Base-by-base conservation (phyloP, 2,329 filamentous ascomycete species). In the Fusarium redolens region DNA sequence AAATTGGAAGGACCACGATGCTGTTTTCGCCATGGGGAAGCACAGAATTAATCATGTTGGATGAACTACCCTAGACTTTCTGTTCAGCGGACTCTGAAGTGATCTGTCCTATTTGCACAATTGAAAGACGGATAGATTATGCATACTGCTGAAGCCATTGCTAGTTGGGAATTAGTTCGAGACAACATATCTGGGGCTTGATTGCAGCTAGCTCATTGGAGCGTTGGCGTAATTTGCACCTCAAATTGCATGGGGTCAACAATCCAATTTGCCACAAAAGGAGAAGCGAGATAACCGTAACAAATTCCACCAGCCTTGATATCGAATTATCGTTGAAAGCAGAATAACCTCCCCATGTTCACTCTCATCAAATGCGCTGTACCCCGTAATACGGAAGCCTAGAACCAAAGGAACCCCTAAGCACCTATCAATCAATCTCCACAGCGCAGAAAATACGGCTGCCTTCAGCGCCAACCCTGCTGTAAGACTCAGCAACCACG, bases 251-350 rank as follows among this genome's bases (percentile, higher is more conserved):
- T 61, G 59, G 57, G 57, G 51, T 41, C 33, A 41, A 61, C 33
- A 62, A 28, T 30, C 48, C 33, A 50, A 62, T 65, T 65, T 52
- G 58, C 58, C 61, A 65, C 57, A 40, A 62, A 63, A 63, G 61
- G 61, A 65, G 61, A 54, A 65, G 61, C 61, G 61, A 65, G 18
- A 65, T 65, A 43, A 65, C 57, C 38, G 51, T n/a, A 62, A 54
- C 33, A 45, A 45, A n/a, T 25, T 35, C 31, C 31, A 14, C 20
- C 41, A 48, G 40, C 54, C 40, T 43, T 35, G 54, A 33, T 47
- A 47, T 47, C 38, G 20, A n/a, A 13, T 13, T 41, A 41, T 54
- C 50, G 50, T 54, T 54, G 35, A 54, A 54, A 41, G 50, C 50
- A 41, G 50, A 54, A 54, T 18, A 40, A 18, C 7, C 31, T n/a